Percentiles rank a stretch among this genome's conserved stretches.
phyloP scores from a whole-genome alignment of 2,329 filamentous ascomycete genomes.

The Fusarium nanum region DNA sequence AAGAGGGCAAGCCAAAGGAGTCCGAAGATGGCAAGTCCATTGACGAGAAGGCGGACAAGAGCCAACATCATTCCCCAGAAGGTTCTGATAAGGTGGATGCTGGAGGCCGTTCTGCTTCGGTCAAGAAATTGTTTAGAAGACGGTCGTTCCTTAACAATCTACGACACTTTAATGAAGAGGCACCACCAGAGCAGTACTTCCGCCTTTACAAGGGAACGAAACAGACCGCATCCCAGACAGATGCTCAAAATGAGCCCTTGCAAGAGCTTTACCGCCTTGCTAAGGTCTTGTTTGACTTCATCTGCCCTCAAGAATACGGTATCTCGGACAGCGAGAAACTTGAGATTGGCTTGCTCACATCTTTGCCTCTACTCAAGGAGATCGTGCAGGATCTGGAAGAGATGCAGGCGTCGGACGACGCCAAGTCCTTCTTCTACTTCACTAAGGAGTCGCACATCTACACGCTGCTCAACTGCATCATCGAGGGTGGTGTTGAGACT shows the following conservation, averaged over 20 bases:
- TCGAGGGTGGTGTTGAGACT: constrained; percentile 95
- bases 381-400: constrained; percentile 98
- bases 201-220: constrained; percentile 85
- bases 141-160: constrained; percentile 69
- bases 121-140: constrained; percentile 66
- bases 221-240: constrained; percentile 76
- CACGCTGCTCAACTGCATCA: constrained; percentile 95
- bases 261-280: constrained; percentile 93
- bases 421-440: constrained; percentile 98
- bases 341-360: constrained; percentile 96
- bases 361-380: constrained; percentile 91
- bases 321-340: constrained; percentile 96
- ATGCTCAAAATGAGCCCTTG: constrained; percentile 86
- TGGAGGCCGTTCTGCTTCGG: constrained; percentile 50
- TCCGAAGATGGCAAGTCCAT: constrained; percentile 54
- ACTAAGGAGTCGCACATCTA: constrained; percentile 99
- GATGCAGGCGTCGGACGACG: constrained; percentile 92
- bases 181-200: constrained; percentile 81
- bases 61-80: constrained; percentile 49
- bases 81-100: constrained; percentile 57
- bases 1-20: constrained; percentile 57
- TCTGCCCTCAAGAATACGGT: constrained; percentile 97
- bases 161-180: constrained; percentile 64
- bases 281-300: constrained; percentile 97
- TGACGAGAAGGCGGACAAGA: constrained; percentile 53